Evolutionary conservation across 2,329 filamentous ascomycete genomes (phyloP).

Genomic region (Neurospora sp.): DNA sequence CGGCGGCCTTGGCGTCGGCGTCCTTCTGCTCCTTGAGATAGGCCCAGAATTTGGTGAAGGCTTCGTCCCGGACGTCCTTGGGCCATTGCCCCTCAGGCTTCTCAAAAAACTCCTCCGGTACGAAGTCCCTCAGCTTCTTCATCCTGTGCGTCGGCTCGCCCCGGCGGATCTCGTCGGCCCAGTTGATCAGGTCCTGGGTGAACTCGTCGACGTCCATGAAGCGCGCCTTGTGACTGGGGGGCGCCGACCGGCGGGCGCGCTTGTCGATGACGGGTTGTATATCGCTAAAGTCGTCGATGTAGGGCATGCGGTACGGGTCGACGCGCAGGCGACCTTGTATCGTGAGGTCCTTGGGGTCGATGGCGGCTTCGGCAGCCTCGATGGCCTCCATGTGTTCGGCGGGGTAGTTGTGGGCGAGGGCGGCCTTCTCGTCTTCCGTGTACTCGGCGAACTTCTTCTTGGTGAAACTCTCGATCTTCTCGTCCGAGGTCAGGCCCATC

Average conservation of each 20-base stretch:
- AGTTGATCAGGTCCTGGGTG: conserved; percentile 44
- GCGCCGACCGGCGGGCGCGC: conserved; percentile 39
- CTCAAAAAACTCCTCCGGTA: conserved; percentile 19
- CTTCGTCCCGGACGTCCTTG: conserved; percentile 14
- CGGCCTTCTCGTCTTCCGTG: conserved; percentile 53
- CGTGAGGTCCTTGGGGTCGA: conserved; percentile 65
- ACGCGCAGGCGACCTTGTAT: conserved; percentile 61
- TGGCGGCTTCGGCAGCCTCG: conserved; percentile 67
- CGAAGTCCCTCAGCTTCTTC: conserved; percentile 30
- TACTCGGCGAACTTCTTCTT: conserved; percentile 51
- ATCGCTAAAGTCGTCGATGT: conserved; percentile 74
- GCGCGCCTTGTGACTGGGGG: conserved; percentile 45
- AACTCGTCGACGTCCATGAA: conserved; percentile 56
- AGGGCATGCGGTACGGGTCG: conserved; percentile 63
- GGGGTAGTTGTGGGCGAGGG: conserved; percentile 61
- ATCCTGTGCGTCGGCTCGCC: conserved; percentile 22
- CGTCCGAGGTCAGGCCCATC: conserved; percentile 38
- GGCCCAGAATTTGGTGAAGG: conserved; percentile 18
- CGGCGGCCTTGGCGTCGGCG: conserved; percentile 11
- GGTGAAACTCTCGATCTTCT: conserved; percentile 34
- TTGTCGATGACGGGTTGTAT: conserved; percentile 73
- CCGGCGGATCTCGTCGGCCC: conserved; percentile 25
- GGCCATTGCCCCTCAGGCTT: conserved; percentile 19
- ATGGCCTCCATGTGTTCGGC: conserved; percentile 74
- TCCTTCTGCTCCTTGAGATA: conserved; percentile 19